Evolutionary conservation across 202 grass and related monocot genomes (phyloP).

Genomic region (Cymbopogon flexuosus): DNA sequence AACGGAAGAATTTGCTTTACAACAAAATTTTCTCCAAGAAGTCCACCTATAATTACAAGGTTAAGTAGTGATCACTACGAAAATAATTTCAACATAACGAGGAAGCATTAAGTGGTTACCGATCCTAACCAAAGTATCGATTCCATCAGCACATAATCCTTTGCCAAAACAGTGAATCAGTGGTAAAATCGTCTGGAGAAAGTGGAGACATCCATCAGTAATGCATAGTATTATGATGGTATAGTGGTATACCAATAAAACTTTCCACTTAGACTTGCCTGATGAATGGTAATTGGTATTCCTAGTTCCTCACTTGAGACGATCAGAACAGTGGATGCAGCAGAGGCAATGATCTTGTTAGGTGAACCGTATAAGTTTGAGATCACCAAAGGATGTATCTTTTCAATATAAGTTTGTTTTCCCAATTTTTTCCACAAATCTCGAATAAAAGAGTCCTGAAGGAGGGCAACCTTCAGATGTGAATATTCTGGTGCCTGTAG

Average conservation of each 20-base stretch:
- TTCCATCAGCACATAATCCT: constrained; percentile 83
- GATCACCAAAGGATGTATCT: constrained; percentile 69
- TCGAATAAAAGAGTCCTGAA: constrained; percentile 88
- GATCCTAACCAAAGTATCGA: constrained; percentile 86
- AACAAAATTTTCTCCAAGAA: constrained; percentile 83
- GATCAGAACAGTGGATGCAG: constrained; percentile 74
- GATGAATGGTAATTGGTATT: constrained; percentile 87
- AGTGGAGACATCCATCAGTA: constrained; percentile 27
- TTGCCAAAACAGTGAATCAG: constrained; percentile 87
- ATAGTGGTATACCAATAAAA: not conserved
- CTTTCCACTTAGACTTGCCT: constrained; percentile 44
- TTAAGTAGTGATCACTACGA: constrained; percentile 1
- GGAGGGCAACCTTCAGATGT: constrained; percentile 79
- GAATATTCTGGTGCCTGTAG: constrained; percentile 69
- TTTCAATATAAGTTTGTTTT: constrained; percentile 81
- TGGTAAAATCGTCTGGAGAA: constrained; percentile 71
- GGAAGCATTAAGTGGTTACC: constrained; percentile 49
- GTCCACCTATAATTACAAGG: constrained; percentile 48
- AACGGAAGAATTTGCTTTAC: constrained; percentile 78
- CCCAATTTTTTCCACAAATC: constrained; percentile 93
- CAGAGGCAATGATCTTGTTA: constrained; percentile 67
- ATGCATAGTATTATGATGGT: constrained; percentile 1
- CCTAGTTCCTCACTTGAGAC: constrained; percentile 94
- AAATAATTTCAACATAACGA: constrained; percentile 20
- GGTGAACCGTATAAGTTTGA: constrained; percentile 74